Conservation (phyloP, 169 alveolate genomes). For the Amoebophrya sp. region DNA sequence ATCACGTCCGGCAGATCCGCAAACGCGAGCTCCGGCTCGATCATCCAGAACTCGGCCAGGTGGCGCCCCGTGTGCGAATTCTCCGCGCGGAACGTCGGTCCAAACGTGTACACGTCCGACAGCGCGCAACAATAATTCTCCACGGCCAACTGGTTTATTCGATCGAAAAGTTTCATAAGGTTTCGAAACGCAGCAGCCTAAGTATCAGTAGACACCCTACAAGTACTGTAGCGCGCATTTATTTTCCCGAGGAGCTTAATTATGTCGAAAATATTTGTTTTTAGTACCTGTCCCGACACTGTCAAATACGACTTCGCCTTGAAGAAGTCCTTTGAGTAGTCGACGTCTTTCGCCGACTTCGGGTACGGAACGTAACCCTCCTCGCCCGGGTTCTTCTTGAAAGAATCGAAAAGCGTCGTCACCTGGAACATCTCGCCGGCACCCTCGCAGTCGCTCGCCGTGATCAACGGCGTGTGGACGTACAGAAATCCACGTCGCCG, state of each 20-base stretch:
- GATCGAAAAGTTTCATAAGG: too few relatives aligned
- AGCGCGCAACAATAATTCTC: conserved; percentile 84
- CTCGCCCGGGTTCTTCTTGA: neutral
- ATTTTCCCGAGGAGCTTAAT: too few relatives aligned
- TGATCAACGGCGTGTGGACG: conserved; percentile 92
- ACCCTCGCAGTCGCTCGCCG: conserved; percentile 99
- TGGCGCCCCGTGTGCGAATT: conserved; percentile 92
- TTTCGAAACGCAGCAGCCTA: too few relatives aligned
- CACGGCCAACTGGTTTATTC: conserved; percentile 50
- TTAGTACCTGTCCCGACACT: conserved; percentile 79
- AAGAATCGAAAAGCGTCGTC: conserved; percentile 69
- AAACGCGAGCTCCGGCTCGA: conserved; percentile 96
- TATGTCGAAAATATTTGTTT: too few relatives aligned
- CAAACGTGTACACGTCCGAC: conserved; percentile 95
- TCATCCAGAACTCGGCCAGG: conserved; percentile 99
- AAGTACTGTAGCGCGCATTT: too few relatives aligned
- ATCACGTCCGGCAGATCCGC: conserved; percentile 63
- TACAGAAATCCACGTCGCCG: conserved; percentile 81
- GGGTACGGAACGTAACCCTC: neutral
- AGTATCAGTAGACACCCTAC: too few relatives aligned
- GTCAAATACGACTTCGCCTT: conserved; percentile 83
- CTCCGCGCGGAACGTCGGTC: conserved; percentile 99
- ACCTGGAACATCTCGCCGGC: conserved; percentile 99
- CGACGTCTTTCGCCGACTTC: neutral
- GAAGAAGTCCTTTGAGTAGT: conserved; percentile 83